Conservation (phyloP, 108 stramenopile species). For the Skeletonema grethae region DNA sequence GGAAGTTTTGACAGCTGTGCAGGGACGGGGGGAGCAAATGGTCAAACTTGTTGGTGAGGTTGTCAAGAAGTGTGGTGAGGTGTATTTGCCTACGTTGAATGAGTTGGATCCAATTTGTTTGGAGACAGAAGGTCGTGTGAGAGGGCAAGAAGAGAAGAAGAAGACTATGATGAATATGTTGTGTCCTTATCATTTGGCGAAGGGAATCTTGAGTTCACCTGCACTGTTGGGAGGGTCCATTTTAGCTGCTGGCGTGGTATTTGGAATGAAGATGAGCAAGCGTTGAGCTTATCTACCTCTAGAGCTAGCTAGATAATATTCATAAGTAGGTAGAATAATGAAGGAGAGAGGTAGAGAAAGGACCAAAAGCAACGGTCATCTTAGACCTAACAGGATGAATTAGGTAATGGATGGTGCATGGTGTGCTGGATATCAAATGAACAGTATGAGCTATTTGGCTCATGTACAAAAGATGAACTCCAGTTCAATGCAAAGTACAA, state of each 20-base stretch:
- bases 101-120: conserved; percentile 33
- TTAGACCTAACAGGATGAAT: no score
- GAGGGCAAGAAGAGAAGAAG: neutral
- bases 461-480: no score
- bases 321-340: no score
- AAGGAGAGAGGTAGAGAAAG: no score
- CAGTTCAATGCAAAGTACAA: no score
- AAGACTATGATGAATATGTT: conserved; percentile 11
- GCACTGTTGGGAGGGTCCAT: conserved; percentile 29
- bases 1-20: conserved; percentile 88
- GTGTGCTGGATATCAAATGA: no score
- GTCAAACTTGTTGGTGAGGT: conserved; percentile 73
- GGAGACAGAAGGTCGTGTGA: conserved; percentile 32
- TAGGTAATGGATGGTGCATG: no score
- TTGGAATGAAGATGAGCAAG: conserved; percentile 19
- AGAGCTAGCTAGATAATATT: no score
- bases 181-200: conserved; percentile 34
- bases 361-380: no score
- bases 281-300: no score
- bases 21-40: conserved; percentile 67
- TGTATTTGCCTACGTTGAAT: conserved; percentile 11
- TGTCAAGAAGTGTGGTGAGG: conserved; percentile 38
- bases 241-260: conserved; percentile 19
- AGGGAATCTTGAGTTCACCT: conserved; percentile 19
- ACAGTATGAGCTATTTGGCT: no score